Conservation (phyloP, 1,284 basidiomycete genomes). For the Sporisorium exsertum region DNA sequence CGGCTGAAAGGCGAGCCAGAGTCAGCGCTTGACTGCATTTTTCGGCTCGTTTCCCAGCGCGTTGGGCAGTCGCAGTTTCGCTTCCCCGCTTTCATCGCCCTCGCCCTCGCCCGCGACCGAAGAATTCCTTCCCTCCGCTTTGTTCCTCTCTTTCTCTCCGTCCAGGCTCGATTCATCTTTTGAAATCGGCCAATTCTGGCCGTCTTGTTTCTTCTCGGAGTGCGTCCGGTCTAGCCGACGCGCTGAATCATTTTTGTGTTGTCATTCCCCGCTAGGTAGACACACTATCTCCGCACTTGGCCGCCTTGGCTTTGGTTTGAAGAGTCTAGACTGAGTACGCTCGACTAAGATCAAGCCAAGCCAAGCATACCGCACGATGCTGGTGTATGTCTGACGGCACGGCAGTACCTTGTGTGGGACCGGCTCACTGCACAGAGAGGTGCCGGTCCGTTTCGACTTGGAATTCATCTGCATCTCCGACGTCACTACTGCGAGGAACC, state of each 20-base stretch:
- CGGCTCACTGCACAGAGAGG: constrained; percentile 1
- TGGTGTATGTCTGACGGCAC: too few species aligned
- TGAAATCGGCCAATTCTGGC: constrained; percentile 11
- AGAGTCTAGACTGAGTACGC: background rate
- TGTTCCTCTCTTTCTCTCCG: background rate
- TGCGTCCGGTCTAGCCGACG: constrained; percentile 9
- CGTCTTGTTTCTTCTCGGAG: too few species aligned
- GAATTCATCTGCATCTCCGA: constrained; percentile 12
- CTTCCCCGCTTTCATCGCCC: constrained; percentile 4
- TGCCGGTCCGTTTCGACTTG: background rate
- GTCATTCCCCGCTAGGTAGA: background rate
- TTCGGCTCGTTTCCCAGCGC: too few species aligned
- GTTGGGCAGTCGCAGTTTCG: background rate
- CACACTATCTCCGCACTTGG: constrained; percentile 26
- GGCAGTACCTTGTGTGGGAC: background rate
- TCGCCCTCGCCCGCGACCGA: too few species aligned
- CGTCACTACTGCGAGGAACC: constrained; percentile 18
- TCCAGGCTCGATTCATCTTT: background rate
- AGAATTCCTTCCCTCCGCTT: background rate
- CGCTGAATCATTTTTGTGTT: constrained; percentile 15
- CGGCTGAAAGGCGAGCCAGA: background rate
- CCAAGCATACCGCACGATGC: too few species aligned
- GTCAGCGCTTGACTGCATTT: background rate
- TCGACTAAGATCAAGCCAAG: background rate
- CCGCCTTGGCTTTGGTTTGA: background rate